Base-by-base conservation (phyloP, 331 rosid species). In the Spiraea crenata region DNA sequence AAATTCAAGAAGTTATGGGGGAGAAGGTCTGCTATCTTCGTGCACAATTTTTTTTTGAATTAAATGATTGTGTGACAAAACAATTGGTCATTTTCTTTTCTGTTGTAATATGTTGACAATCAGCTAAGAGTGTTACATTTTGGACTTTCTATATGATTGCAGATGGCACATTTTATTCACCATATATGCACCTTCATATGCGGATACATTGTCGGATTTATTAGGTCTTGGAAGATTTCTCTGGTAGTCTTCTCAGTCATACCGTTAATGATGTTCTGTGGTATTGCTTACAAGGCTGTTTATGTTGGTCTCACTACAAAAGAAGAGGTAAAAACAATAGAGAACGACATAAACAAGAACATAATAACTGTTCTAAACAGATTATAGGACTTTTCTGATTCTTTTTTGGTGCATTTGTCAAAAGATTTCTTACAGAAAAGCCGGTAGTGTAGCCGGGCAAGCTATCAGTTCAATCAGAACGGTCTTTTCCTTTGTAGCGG, bases 1-100 rank as follows among this genome's bases (percentile, higher is more conserved):
- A 87, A 76, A 90, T 90, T 75, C 96, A 90, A 84, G 98, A 93
- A 84, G 97, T 89, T 70, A 87, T 87, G 92, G 98, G 96, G 76
- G 97, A 93, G 82, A 93, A 93, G 97, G 98, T 90, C 55, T 12
- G 7, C 5, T 41, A 5, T 19, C 44, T n/a, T 3, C 31, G 50
- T 58, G 31, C 46, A 9, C 47, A 51, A 38, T 41, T 62, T 70
- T 69, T 11, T 55, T 44, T 75, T 35, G 59, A 31, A 70, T 14
- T 8, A 55, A 57, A 12, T 16, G 14, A 70, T 16, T 10, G 3
- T 0, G 7, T 14, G 7, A 41, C 51, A 38, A 42, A 42, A 15
- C 14, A 0, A 44, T 57, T 41, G 9, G n/a, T 38, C 11, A 9
- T 37, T 35, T 48, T 20, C 31, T 37, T 17, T 49, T 67, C 59